Conservation (phyloP, 2,329 filamentous ascomycete species). For the Microascus cirrosus region DNA sequence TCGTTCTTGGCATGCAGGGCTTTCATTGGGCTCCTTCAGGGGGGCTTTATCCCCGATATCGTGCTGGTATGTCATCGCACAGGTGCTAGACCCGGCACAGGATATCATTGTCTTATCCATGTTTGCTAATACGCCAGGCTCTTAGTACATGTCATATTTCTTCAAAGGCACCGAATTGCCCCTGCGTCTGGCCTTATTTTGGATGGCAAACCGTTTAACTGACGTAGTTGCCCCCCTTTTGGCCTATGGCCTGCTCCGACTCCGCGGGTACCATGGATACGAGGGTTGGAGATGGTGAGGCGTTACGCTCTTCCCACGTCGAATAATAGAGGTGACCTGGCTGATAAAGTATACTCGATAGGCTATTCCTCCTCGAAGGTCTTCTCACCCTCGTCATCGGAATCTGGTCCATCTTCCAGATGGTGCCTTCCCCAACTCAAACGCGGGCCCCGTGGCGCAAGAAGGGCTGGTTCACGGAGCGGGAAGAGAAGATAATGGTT, state of each 20-base stretch:
- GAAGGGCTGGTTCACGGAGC: slow-evolving; percentile 44
- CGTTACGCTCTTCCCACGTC: not conserved
- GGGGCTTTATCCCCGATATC: slow-evolving; percentile 27
- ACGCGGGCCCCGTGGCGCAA: slow-evolving; percentile 35
- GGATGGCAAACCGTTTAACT: slow-evolving; percentile 13
- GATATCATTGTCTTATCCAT: not conserved
- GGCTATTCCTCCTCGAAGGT: slow-evolving; percentile 11
- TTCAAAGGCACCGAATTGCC: slow-evolving; percentile 15
- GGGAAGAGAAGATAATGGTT: slow-evolving; percentile 46
- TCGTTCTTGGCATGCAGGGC: slow-evolving; percentile 25
- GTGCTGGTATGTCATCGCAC: not conserved
- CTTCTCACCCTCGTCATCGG: slow-evolving; percentile 10
- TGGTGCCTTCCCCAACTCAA: slow-evolving; percentile 19
- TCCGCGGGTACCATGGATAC: slow-evolving; percentile 13
- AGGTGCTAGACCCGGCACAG: not conserved
- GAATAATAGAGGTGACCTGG: no score
- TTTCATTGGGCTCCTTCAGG: slow-evolving; percentile 28
- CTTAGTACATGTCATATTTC: slow-evolving; percentile 14
- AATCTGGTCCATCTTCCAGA: slow-evolving; percentile 17
- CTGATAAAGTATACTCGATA: not conserved
- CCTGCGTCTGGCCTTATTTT: slow-evolving; percentile 14
- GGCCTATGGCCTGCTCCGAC: slow-evolving; percentile 16
- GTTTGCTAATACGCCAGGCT: not conserved
- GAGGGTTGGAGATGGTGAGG: slow-evolving; percentile 14
- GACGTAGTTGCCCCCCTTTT: slow-evolving; percentile 16